Evolutionary conservation across 163 green algal species (phyloP), one percentile per base, ranked within the genome.

Genomic region (Coccomyxa subellipsoidea): DNA sequence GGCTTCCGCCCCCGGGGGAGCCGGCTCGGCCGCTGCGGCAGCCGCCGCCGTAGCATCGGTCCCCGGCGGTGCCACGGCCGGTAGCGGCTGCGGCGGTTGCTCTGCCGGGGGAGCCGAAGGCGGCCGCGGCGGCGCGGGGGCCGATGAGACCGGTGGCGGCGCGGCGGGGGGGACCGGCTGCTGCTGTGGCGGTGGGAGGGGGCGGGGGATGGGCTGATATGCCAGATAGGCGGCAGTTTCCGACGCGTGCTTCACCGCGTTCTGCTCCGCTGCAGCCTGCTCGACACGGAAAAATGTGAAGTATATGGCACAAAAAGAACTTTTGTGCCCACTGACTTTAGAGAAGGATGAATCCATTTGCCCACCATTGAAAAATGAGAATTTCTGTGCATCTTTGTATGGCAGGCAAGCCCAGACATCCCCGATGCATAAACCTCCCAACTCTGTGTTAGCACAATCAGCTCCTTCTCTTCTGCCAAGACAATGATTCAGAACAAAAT

Each of bases 21-120:
- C 75, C 53, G 75, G 66, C 39, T 73, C n/a, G n/a, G n/a, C n/a
- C n/a, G n/a, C 66, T 27, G 69, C 69, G 66, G 53, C 66, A 73
- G 29, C 66, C 2, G 66, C 66, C 66, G 69, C 15, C 71, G n/a
- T n/a, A n/a, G n/a, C n/a, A n/a, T 21, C 79, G 47, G 15, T 35
- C 2, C 1, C 66, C 8, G 7, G 18, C 59, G 59, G 18, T 34
- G 59, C 27, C 66, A 23, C 66, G 66, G 66, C 66, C 29, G 29
- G 29, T n/a, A n/a, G n/a, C n/a, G n/a, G n/a, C n/a, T n/a, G n/a
- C n/a, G n/a, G n/a, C n/a, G n/a, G n/a, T n/a, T n/a, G n/a, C n/a
- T n/a, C n/a, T n/a, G n/a, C n/a, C 29, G 66, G 29, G 1, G 66
- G 18, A 1, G 66, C 27, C 29, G 66, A 35, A 36, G n/a, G n/a